Evolutionary conservation across 768 basidiomycete species (phyloP).

Genomic region (Cantharellus anzutake): DNA sequence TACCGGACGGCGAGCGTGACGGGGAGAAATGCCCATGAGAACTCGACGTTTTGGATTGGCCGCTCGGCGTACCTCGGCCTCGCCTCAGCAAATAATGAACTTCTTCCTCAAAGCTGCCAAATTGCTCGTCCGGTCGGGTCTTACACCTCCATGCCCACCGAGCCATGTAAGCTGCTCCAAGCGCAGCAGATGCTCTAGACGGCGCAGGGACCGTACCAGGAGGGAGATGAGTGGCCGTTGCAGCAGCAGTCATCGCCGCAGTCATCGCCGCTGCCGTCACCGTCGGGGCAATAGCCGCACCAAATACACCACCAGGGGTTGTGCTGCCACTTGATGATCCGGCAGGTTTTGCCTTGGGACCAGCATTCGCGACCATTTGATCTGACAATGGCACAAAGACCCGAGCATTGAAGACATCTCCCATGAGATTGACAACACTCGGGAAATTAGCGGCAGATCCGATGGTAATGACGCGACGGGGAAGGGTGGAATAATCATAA

Average conservation of each 20-base stretch:
- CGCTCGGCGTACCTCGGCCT: neutral
- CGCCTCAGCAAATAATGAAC: slow-evolving; percentile 49
- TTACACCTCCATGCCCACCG: slow-evolving; percentile 70
- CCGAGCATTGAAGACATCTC: slow-evolving; percentile 67
- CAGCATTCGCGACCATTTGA: neutral
- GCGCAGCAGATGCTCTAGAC: slow-evolving; percentile 27
- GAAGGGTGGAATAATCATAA: slow-evolving; percentile 49
- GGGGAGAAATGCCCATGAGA: neutral
- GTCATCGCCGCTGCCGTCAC: slow-evolving; percentile 31
- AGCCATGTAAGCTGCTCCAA: slow-evolving; percentile 63
- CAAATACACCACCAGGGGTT: neutral
- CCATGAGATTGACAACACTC: slow-evolving; percentile 55
- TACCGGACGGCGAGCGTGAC: neutral
- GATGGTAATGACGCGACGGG: slow-evolving; percentile 44
- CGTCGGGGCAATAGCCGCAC: neutral
- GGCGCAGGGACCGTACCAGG: slow-evolving; percentile 22
- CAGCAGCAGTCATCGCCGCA: slow-evolving; percentile 34
- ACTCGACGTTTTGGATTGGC: neutral
- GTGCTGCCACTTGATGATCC: neutral
- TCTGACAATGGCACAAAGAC: slow-evolving; percentile 38
- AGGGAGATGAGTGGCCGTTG: slow-evolving; percentile 34
- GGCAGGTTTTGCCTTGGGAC: neutral
- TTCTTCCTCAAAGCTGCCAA: slow-evolving; percentile 64
- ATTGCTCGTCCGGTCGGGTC: slow-evolving; percentile 11
- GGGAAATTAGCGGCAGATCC: slow-evolving; percentile 79